Percentiles rank a stretch among this genome's conserved stretches.
Evolutionary conservation across 495 filamentous ascomycete species (phyloP).

Genomic region (Elasticomyces elasticus): DNA sequence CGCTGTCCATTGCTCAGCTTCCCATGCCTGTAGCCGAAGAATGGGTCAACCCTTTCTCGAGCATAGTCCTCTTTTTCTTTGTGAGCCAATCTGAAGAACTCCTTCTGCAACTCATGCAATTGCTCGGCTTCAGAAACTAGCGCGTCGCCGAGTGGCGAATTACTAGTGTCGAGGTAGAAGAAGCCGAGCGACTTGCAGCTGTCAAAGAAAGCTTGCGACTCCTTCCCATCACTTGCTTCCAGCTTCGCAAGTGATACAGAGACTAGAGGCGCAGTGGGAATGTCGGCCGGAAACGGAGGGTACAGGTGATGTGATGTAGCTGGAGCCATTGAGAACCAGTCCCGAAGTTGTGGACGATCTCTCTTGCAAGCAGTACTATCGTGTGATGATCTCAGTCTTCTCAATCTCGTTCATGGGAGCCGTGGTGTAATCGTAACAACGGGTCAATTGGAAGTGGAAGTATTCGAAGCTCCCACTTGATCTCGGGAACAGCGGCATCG

Average conservation of each 20-base stretch:
- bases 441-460: too few relatives aligned
- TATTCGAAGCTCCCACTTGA: too few relatives aligned
- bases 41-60: slow-evolving; percentile 50
- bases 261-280: slow-evolving; percentile 47
- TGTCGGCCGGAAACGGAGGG: slow-evolving; percentile 44
- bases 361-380: too few relatives aligned
- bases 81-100: slow-evolving; percentile 9
- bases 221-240: slow-evolving; percentile 32
- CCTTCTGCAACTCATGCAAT: slow-evolving; percentile 8
- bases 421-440: too few relatives aligned
- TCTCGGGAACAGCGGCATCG: too few relatives aligned
- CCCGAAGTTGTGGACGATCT: too few relatives aligned
- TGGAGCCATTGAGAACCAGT: too few relatives aligned
- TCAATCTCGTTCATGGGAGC: too few relatives aligned
- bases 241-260: slow-evolving; percentile 45
- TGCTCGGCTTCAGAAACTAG: slow-evolving; percentile 16
- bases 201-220: slow-evolving; percentile 29
- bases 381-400: too few relatives aligned
- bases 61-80: slow-evolving; percentile 13
- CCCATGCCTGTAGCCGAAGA: slow-evolving; percentile 48
- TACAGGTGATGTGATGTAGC: background rate
- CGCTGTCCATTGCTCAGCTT: slow-evolving; percentile 38
- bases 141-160: slow-evolving; percentile 12
- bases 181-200: slow-evolving; percentile 18
- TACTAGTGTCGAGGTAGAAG: slow-evolving; percentile 21